Percentiles rank a stretch among this genome's conserved stretches.
These are phyloP conservation scores for Cladorrhinum samala DNA, from an alignment of 495 filamentous ascomycete genomes.

Conservation along the genomic window DNA sequence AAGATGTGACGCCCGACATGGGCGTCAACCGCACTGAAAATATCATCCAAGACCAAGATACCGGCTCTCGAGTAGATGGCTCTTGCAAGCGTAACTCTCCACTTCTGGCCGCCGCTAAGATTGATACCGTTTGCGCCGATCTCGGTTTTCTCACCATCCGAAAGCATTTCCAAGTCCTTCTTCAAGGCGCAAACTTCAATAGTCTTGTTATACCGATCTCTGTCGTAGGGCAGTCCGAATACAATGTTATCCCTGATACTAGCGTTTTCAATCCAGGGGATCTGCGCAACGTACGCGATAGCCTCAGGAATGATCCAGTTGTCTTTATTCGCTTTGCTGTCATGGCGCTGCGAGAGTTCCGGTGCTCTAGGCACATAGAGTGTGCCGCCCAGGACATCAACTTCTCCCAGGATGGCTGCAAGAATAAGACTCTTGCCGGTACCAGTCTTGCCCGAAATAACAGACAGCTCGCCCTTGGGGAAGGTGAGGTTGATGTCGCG, in stretches of 20 bases:
- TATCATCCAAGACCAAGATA: constrained; percentile 76
- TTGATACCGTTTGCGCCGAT: constrained; percentile 81
- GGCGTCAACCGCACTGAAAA: constrained; percentile 69
- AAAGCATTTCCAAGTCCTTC: constrained; percentile 68
- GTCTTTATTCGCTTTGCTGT: constrained; percentile 51
- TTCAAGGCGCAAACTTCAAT: constrained; percentile 62
- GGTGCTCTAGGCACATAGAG: constrained; percentile 48
- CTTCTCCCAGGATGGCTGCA: constrained; percentile 59
- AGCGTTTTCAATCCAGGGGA: constrained; percentile 82
- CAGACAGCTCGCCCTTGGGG: constrained; percentile 60
- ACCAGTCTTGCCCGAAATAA: constrained; percentile 63
- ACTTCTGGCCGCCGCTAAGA: constrained; percentile 76
- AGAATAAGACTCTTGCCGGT: constrained; percentile 63
- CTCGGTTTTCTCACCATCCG: constrained; percentile 70
- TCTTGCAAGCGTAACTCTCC: constrained; percentile 72
- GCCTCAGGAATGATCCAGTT: constrained; percentile 66
- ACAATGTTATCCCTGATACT: constrained; percentile 69
- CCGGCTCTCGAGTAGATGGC: constrained; percentile 77
- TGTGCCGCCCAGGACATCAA: constrained; percentile 47
- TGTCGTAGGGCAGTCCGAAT: constrained; percentile 64
- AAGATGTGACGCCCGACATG: constrained; percentile 76
- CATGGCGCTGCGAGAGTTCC: constrained; percentile 40
- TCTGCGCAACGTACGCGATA: constrained; percentile 74
- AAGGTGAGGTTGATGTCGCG: constrained; percentile 58
- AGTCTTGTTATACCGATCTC: constrained; percentile 57